Base-by-base conservation (phyloP, 2,329 filamentous ascomycete species). In the Cadophora malorum region DNA sequence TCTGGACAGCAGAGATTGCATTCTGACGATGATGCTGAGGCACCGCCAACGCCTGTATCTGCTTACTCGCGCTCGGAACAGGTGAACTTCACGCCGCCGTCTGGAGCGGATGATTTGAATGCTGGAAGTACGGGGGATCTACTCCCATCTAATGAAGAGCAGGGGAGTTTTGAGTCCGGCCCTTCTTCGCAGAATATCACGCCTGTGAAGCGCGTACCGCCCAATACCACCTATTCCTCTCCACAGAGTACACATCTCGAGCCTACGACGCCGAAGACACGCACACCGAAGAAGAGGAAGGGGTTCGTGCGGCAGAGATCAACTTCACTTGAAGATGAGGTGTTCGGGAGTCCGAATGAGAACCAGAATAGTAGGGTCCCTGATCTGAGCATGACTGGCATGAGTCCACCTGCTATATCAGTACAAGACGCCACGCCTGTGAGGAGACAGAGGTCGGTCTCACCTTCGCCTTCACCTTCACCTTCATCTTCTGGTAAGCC, bases 1-100 rank as follows among this genome's bases (percentile, higher is more conserved):
- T 16, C 61, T 47, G 60, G 64, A 2, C 70, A 74, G 45, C 35
- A 55, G n/a, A 68, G 70, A 53, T 66, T 67, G 8, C 45, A 58
- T 45, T 71, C 66, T 47, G 71, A 71, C 35, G 72, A 72, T 58
- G 64, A 56, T 71, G 68, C 68, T n/a, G 64, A 50, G 58, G 53
- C 52, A n/a, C 71, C 71, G 10, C 71, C 69, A 9, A 75, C 73
- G 3, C 74, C 74, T 25, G 59, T 73, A 8, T 74, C 71, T 33
- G 60, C 67, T 9, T 74, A 73, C 47, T 74, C 72, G 0, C 68
- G 67, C 9, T 70, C 65, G 9, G 74, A 73, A 16, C 64, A 71
- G 16, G 14, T 56, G 8, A 56, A 35, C 10, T 50, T 63, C 33
- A 67, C 69, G 16, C 64, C 69, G 8, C 65, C 69, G 2, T 69